phyloP scores from a whole-genome alignment of 352 stramenopile genomes.

The Globisporangium rhizosaccharum region DNA sequence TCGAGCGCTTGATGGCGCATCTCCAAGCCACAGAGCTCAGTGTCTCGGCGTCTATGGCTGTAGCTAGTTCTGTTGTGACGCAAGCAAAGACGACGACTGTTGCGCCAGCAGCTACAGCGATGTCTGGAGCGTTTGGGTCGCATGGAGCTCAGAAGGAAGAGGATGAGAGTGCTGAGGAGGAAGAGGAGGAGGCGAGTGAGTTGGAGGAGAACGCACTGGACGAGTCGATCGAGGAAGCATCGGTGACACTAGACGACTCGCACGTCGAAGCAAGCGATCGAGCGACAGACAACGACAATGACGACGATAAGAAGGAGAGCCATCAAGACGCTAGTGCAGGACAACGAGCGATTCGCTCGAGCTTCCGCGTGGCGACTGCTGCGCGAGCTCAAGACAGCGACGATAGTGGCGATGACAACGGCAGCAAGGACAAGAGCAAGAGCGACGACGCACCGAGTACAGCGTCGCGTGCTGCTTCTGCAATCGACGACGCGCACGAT shows the following conservation, averaged over 20 bases:
- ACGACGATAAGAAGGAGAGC: conserved; percentile 3
- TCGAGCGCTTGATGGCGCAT: conserved; percentile 60
- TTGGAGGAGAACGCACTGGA: conserved; percentile 37
- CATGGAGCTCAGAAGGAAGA: background rate
- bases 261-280: background rate
- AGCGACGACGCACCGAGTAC: background rate
- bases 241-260: conserved; percentile 21
- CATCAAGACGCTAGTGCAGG: background rate
- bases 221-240: conserved; percentile 34
- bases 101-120: background rate
- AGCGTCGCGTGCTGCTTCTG: background rate
- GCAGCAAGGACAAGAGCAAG: background rate
- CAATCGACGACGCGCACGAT: no score
- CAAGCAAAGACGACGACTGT: background rate
- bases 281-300: background rate
- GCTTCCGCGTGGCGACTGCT: background rate
- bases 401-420: background rate
- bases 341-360: background rate
- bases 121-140: background rate
- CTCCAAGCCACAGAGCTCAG: conserved; percentile 18
- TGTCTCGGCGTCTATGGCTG: background rate
- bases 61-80: background rate
- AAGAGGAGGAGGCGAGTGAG: conserved; percentile 18
- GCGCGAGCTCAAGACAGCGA: background rate
- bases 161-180: conserved; percentile 10